phyloP scores from a whole-genome alignment of 441 rosid species.

The Manihot esculenta region DNA sequence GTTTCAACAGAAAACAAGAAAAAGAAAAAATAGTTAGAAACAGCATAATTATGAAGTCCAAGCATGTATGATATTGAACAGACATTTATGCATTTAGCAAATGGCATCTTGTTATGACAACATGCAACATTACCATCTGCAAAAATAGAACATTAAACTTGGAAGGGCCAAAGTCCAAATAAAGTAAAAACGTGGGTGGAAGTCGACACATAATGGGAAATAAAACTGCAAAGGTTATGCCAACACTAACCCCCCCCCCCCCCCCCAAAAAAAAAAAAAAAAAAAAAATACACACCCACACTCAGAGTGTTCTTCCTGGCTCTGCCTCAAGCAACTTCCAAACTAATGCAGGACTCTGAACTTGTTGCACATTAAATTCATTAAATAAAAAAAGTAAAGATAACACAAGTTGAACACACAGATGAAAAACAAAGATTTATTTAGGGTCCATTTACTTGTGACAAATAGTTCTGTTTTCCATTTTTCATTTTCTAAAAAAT shows the following conservation, averaged over 20 bases:
- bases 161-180: no score
- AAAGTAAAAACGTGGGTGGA: no score
- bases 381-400: neutral
- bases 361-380: neutral
- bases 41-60: neutral
- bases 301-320: neutral
- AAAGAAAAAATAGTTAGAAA: neutral
- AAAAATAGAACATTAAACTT: no score
- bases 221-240: no score
- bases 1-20: slow-evolving; percentile 16
- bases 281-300: no score
- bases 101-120: neutral
- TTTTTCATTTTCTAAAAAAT: no score
- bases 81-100: neutral
- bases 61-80: no score
- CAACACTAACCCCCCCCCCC: no score
- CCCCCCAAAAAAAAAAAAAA: no score
- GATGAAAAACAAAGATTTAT: neutral
- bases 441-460: no score
- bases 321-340: neutral
- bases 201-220: no score
- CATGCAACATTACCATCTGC: neutral
- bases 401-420: neutral
- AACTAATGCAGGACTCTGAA: neutral
- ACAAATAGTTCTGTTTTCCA: no score